A percentile compares a stretch with the other conserved stretches of the same genome.
phyloP scores from a whole-genome alignment of 257 asterid genomes.

The Gardenia jasminoides region DNA sequence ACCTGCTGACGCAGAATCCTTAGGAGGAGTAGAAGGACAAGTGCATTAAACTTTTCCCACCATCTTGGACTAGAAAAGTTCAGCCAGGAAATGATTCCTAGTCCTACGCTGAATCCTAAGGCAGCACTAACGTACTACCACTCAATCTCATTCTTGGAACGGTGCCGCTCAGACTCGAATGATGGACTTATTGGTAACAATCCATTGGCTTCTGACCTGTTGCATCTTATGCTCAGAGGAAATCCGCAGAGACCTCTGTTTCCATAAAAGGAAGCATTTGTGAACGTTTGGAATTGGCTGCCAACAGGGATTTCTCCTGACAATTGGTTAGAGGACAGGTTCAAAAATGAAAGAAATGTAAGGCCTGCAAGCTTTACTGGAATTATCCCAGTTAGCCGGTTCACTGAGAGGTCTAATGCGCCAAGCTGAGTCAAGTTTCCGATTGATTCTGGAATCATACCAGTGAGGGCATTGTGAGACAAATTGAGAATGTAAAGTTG shows the following conservation, averaged over 20 bases:
- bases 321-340: conserved; percentile 42
- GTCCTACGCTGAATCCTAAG: conserved; percentile 7
- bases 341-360: conserved; percentile 47
- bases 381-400: conserved; percentile 40
- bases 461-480: conserved; percentile 48
- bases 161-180: no score
- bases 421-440: conserved; percentile 53
- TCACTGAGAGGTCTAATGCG: conserved; percentile 52
- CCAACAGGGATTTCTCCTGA: conserved; percentile 47
- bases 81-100: conserved; percentile 4
- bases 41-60: conserved; percentile 5
- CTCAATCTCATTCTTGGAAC: background rate
- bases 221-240: conserved; percentile 8
- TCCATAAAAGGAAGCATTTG: conserved; percentile 35
- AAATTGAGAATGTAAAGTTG: conserved; percentile 57
- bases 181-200: no score
- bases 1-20: background rate
- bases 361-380: conserved; percentile 43
- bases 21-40: background rate
- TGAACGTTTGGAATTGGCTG: conserved; percentile 42
- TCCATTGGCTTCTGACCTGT: background rate
- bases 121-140: conserved; percentile 8
- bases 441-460: conserved; percentile 49
- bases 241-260: conserved; percentile 19
- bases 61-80: conserved; percentile 3